These are phyloP conservation scores for Yamadazyma kitorensis DNA, from an alignment of 805 yeast genomes.

Conservation along the genomic window DNA sequence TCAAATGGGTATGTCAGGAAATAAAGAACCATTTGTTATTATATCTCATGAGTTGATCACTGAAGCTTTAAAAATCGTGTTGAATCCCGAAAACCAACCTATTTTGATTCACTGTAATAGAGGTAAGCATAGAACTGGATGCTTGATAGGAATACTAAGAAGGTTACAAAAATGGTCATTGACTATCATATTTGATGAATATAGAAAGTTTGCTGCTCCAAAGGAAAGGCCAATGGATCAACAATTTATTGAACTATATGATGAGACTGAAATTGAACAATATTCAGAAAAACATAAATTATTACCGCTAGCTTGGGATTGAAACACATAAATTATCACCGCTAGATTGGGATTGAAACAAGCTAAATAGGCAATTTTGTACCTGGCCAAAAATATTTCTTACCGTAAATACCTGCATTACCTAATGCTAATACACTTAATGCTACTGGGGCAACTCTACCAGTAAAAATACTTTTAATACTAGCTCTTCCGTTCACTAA, in stretches of 20 bases:
- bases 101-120: conserved; percentile 91
- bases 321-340: conserved; percentile 35
- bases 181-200: conserved; percentile 93
- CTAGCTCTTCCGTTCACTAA: conserved; percentile 67
- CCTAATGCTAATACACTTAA: conserved; percentile 57
- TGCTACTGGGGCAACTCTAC: conserved; percentile 60
- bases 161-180: conserved; percentile 89
- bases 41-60: conserved; percentile 65
- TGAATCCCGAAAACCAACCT: conserved; percentile 88
- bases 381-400: conserved; percentile 54
- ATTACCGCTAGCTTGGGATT: conserved; percentile 69
- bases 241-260: conserved; percentile 89
- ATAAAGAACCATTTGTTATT: conserved; percentile 90
- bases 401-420: conserved; percentile 68
- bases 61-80: conserved; percentile 74
- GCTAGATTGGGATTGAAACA: conserved; percentile 51
- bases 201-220: conserved; percentile 90
- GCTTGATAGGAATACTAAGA: conserved; percentile 89
- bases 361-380: conserved; percentile 1
- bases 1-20: conserved; percentile 93
- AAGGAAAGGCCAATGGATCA: conserved; percentile 95
- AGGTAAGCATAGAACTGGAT: conserved; percentile 97
- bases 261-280: conserved; percentile 57
- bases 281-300: conserved; percentile 52
- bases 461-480: conserved; percentile 48